phyloP scores from a whole-genome alignment of 768 basidiomycete species.

The Tricholomella constricta region DNA sequence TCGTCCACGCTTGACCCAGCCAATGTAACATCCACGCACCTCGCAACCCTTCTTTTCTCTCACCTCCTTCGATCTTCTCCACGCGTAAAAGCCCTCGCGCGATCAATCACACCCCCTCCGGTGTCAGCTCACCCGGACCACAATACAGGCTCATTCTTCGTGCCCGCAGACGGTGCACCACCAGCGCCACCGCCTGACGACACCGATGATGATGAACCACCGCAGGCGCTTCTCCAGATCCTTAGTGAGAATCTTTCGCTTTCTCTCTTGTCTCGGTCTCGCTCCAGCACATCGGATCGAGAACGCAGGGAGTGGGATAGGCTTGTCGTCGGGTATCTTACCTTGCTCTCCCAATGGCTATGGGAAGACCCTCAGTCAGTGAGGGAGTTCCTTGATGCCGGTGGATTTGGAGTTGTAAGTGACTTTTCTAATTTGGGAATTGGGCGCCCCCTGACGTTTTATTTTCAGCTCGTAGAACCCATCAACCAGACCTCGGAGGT shows the following conservation, averaged over 20 bases:
- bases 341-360: constrained; percentile 86
- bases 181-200: constrained; percentile 35
- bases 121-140: constrained; percentile 30
- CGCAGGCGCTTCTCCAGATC: constrained; percentile 78
- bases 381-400: constrained; percentile 86
- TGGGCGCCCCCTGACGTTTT: background rate
- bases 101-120: constrained; percentile 59
- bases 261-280: constrained; percentile 74
- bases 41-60: constrained; percentile 77
- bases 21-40: constrained; percentile 64
- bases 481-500: constrained; percentile 88
- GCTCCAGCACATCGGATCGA: constrained; percentile 63
- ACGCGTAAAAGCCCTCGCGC: constrained; percentile 63
- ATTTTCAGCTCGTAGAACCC: constrained; percentile 77
- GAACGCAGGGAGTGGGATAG: constrained; percentile 91
- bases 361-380: constrained; percentile 95
- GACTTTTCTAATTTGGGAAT: background rate
- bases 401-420: constrained; percentile 88
- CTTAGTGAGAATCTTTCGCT: constrained; percentile 90
- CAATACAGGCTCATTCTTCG: constrained; percentile 55
- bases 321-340: constrained; percentile 82
- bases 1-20: constrained; percentile 52
- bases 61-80: constrained; percentile 74
- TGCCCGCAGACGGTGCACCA: constrained; percentile 69
- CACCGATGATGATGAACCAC: constrained; percentile 59